Conservation (phyloP, 179 eudicot species). For the Heliamphora pulchella region DNA sequence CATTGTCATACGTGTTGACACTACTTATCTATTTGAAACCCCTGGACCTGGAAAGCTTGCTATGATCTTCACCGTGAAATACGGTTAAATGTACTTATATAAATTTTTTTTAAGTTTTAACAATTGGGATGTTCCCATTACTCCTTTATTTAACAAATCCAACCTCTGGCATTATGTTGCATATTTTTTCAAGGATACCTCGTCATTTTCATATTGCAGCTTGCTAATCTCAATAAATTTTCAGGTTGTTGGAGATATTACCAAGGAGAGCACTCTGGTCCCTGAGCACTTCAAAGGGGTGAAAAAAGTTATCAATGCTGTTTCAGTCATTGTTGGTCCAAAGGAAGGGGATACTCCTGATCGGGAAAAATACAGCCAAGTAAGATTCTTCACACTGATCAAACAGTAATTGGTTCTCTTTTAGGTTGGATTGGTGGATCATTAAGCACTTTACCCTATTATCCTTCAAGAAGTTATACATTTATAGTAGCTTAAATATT, state of each 20-base stretch:
- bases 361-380: constrained; percentile 90
- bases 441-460: not conserved
- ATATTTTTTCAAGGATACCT: not conserved
- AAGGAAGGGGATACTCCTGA: constrained; percentile 99
- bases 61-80: not conserved
- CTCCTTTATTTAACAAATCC: not conserved
- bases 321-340: constrained; percentile 91
- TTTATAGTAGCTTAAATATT: not conserved
- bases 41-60: not conserved
- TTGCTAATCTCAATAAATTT: not conserved
- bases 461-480: not conserved
- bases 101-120: not conserved
- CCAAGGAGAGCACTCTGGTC: constrained; percentile 63
- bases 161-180: not conserved
- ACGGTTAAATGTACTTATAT: not conserved
- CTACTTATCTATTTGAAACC: not conserved
- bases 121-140: not conserved
- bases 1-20: not conserved
- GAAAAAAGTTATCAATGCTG: constrained; percentile 72
- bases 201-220: not conserved
- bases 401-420: not conserved
- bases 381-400: constrained; percentile 18
- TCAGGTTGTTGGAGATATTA: constrained; percentile 86
- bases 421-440: constrained; percentile 2
- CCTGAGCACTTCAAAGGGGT: constrained; percentile 89